A percentile compares a stretch with the other conserved stretches of the same genome.
Conservation (phyloP, 306 rosid species). For the Vigna hirtella region DNA sequence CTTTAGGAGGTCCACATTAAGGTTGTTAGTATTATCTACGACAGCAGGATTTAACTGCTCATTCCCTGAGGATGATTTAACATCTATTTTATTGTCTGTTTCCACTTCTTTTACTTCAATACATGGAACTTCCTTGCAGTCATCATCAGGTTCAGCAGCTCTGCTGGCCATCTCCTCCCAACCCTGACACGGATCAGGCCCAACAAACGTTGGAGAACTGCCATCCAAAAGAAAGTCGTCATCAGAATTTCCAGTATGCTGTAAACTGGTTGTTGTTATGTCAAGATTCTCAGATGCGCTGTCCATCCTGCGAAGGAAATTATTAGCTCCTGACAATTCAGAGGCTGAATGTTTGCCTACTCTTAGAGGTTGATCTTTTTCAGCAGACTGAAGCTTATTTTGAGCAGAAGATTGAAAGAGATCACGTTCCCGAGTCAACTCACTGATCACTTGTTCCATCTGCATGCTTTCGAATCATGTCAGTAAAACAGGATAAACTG, state of each 20-base stretch:
- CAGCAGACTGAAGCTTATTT: slow-evolving; percentile 57
- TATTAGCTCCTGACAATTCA: slow-evolving; percentile 46
- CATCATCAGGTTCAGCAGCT: slow-evolving; percentile 51
- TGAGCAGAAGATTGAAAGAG: slow-evolving; percentile 69
- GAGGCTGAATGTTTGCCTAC: slow-evolving; percentile 41
- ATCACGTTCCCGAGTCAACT: slow-evolving; percentile 76
- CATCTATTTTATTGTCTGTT: slow-evolving; percentile 37
- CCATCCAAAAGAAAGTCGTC: slow-evolving; percentile 60
- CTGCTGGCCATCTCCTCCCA: slow-evolving; percentile 63
- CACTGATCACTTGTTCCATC: slow-evolving; percentile 81
- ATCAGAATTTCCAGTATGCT: slow-evolving; percentile 53
- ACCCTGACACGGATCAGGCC: slow-evolving; percentile 58
- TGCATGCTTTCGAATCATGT: slow-evolving; percentile 47
- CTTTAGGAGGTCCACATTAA: slow-evolving; percentile 53
- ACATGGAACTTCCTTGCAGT: slow-evolving; percentile 65
- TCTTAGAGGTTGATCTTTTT: slow-evolving; percentile 48
- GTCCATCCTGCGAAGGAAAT: slow-evolving; percentile 20
- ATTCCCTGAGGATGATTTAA: slow-evolving; percentile 38
- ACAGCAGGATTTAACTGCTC: slow-evolving; percentile 41
- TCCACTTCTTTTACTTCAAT: slow-evolving; percentile 54
- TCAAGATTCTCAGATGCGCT: slow-evolving; percentile 38
- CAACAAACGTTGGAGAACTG: slow-evolving; percentile 54
- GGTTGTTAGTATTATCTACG: slow-evolving; percentile 48
- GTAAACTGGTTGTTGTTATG: slow-evolving; percentile 38
- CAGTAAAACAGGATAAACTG: slow-evolving; percentile 14